phyloP scores from a whole-genome alignment of 805 yeast species.

The Cyberlindnera veronae region DNA sequence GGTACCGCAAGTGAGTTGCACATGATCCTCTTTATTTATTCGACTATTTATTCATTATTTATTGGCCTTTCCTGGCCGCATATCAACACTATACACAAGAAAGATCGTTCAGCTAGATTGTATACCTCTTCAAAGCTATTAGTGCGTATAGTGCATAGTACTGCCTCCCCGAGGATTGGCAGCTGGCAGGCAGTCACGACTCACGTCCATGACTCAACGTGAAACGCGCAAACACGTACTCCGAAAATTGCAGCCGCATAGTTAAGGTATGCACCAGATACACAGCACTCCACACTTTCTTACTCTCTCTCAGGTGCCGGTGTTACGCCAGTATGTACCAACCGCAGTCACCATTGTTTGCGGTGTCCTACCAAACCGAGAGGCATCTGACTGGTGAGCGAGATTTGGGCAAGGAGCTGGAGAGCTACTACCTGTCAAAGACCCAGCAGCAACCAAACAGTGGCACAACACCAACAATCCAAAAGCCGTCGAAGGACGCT shows the following conservation, averaged over 20 bases:
- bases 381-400: not conserved
- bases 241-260: too few relatives aligned
- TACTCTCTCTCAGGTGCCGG: too few relatives aligned
- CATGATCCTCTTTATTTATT: not conserved
- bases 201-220: too few relatives aligned
- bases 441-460: not conserved
- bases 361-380: not conserved
- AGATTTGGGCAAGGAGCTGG: not conserved
- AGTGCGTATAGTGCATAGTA: too few relatives aligned
- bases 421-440: not conserved
- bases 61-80: not conserved
- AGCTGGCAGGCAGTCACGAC: too few relatives aligned
- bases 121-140: too few relatives aligned
- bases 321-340: not conserved
- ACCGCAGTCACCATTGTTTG: not conserved
- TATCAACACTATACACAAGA: too few relatives aligned
- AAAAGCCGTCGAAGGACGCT: not conserved
- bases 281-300: too few relatives aligned
- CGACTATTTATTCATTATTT: slow-evolving; percentile 1
- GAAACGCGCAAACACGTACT: too few relatives aligned
- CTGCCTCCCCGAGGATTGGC: too few relatives aligned
- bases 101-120: too few relatives aligned
- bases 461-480: not conserved
- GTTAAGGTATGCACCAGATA: too few relatives aligned
- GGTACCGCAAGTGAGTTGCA: slow-evolving; percentile 71